These are phyloP conservation scores for Verticillium isaacii DNA, from an alignment of 2,329 filamentous ascomycete species.

Conservation along the genomic window DNA sequence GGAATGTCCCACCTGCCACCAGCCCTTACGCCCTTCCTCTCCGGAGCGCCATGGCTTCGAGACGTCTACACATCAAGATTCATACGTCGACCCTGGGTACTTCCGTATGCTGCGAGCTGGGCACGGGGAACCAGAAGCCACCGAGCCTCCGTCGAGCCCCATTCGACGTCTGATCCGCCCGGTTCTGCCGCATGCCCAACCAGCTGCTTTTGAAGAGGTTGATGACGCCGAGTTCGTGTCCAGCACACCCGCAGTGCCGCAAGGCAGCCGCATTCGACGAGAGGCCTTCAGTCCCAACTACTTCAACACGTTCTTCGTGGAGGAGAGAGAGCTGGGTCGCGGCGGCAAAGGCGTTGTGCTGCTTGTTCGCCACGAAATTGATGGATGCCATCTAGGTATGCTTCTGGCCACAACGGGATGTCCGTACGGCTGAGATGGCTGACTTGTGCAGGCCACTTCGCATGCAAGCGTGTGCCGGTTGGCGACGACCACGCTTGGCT, in stretches of 20 bases:
- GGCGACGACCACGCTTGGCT: conserved; percentile 93
- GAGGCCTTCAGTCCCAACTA: conserved; percentile 90
- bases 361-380: conserved; percentile 87
- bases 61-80: conserved; percentile 33
- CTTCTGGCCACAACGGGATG: background rate
- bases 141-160: conserved; percentile 44
- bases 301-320: conserved; percentile 88
- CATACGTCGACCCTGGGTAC: conserved; percentile 87
- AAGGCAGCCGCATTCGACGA: conserved; percentile 69
- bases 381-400: conserved; percentile 70
- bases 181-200: conserved; percentile 23
- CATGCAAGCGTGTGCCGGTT: conserved; percentile 94
- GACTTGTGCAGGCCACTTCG: conserved; percentile 60
- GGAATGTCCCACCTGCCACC: conserved; percentile 89
- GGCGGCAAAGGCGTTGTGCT: conserved; percentile 94
- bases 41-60: conserved; percentile 34
- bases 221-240: conserved; percentile 43
- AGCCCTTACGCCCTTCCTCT: conserved; percentile 53
- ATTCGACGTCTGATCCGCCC: conserved; percentile 49
- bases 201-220: conserved; percentile 19
- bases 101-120: conserved; percentile 81
- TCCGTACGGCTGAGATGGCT: conserved; percentile 5
- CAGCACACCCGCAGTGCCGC: conserved; percentile 42
- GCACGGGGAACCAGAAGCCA: conserved; percentile 35
- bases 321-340: conserved; percentile 78